These are phyloP conservation scores for Tolypocladium tropicale DNA, from an alignment of 2,329 filamentous ascomycete species.

Conservation along the genomic window DNA sequence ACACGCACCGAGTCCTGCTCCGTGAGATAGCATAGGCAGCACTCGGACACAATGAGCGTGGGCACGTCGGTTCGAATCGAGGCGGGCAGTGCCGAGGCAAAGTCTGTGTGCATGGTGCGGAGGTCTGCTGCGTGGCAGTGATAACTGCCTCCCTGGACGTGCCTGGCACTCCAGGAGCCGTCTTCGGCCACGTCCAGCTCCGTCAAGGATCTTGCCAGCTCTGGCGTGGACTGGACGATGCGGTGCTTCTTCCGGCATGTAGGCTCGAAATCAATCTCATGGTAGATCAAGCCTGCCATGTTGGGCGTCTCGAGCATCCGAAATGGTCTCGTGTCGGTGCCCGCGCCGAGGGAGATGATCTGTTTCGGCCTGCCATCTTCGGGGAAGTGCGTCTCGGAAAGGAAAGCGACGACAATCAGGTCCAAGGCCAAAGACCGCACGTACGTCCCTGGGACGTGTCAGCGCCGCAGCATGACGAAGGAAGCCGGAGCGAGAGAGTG, in stretches of 20 bases:
- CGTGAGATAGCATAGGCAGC: slow-evolving; percentile 84
- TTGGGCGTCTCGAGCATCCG: slow-evolving; percentile 48
- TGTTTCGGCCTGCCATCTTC: slow-evolving; percentile 42
- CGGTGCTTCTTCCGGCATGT: slow-evolving; percentile 60
- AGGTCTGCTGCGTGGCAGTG: slow-evolving; percentile 61
- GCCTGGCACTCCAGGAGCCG: slow-evolving; percentile 31
- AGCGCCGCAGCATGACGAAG: background rate
- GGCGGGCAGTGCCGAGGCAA: slow-evolving; percentile 2
- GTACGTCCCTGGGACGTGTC: slow-evolving; percentile 63
- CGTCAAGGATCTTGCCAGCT: slow-evolving; percentile 27
- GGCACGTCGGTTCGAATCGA: slow-evolving; percentile 48
- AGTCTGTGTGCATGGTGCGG: slow-evolving; percentile 37
- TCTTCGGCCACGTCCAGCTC: slow-evolving; percentile 18
- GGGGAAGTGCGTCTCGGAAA: slow-evolving; percentile 30
- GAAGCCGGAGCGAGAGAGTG: background rate
- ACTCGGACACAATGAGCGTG: slow-evolving; percentile 85
- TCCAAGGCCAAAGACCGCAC: slow-evolving; percentile 80
- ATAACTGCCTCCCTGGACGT: slow-evolving; percentile 31
- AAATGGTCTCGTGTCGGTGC: slow-evolving; percentile 85
- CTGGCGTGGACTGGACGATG: slow-evolving; percentile 35
- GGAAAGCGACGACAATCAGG: slow-evolving; percentile 60
- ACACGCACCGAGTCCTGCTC: slow-evolving; percentile 52
- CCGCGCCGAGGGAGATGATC: slow-evolving; percentile 85
- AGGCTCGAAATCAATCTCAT: slow-evolving; percentile 81
- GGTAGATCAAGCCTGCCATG: slow-evolving; percentile 53